Evolutionary conservation across 768 basidiomycete species (phyloP), one percentile per base, ranked within the genome.

Genomic region (Clathrus columnatus): DNA sequence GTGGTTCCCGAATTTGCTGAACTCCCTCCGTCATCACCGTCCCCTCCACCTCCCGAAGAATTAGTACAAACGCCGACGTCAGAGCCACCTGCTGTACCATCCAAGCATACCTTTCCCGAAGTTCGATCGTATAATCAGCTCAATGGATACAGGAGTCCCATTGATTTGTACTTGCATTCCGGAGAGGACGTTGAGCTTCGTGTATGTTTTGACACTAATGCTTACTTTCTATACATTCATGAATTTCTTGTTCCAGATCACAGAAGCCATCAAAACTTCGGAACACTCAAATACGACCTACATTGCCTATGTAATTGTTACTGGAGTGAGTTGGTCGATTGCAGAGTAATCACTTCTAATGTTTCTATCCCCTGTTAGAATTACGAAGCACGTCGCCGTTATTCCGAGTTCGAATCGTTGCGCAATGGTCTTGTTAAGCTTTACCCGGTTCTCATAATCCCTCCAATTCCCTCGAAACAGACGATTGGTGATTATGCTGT

Each of bases 381-480:
- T 60, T 78, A 83, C 6, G 85, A 91, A 63, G 83, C 91, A 10
- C 80, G 83, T 29, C 89, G 96, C 62, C 83, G 96, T 42, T 99
- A 99, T 70, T 98, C 95, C 2, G 93, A 98, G 68, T 99, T 99
- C 69, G 92, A 97, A 70, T 92, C 91, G 21, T 75, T 99, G 41
- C 84, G 96, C 50, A 77, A 79, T 51, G 87, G 78, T 59, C 80
- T 99, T 48, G 77, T 82, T 50, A 91, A 84, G 64, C 76, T 99
- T 45, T 96, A 99, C 67, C 96, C 96, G 0, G 96, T 94, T 7
- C 73, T 94, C 62, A 98, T 99, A 64, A 86, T 99, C 58, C 95
- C 96, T 2, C 96, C 96, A 43, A 96, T 99, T 51, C 96, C 96
- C 2, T 93, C 90, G 1, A 98, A 99, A 71, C 92, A 98, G 71